phyloP scores from a whole-genome alignment of 139 green algal species.

The Gonium pectorale region DNA sequence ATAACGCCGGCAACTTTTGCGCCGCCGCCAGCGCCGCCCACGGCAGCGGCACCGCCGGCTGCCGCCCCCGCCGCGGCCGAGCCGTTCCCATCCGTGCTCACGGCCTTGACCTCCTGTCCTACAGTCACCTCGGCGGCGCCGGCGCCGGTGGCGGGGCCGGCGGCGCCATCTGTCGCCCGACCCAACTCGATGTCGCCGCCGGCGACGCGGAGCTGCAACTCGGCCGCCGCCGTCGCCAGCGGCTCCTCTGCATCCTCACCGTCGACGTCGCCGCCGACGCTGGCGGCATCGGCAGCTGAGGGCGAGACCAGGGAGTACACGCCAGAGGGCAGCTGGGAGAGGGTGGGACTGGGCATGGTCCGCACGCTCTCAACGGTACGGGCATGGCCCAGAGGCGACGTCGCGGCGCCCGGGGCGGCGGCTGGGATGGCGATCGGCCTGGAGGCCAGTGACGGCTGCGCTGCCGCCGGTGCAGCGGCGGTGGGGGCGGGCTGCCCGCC shows the following conservation, averaged over 20 bases:
- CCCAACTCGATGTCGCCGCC: too few species aligned
- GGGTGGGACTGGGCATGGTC: conserved; percentile 6
- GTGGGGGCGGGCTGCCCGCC: too few species aligned
- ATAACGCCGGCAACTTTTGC: neutral
- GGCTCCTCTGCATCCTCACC: neutral
- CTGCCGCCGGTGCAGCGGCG: neutral
- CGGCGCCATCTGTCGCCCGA: neutral
- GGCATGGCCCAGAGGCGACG: neutral
- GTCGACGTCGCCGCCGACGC: neutral
- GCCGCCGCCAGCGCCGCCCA: neutral
- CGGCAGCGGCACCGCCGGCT: neutral
- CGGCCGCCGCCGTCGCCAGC: neutral
- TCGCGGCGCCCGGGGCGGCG: neutral
- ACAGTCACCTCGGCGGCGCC: neutral
- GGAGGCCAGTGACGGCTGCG: neutral
- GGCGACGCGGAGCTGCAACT: too few species aligned
- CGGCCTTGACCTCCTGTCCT: too few species aligned
- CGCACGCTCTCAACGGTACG: conserved; percentile 15
- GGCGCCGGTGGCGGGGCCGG: neutral
- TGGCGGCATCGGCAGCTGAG: conserved; percentile 9
- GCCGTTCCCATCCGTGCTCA: neutral
- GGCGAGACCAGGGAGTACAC: neutral
- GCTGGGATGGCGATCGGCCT: conserved; percentile 5
- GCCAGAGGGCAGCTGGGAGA: conserved; percentile 16
- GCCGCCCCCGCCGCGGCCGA: neutral